Evolutionary conservation across 2,329 filamentous ascomycete species (phyloP).

Genomic region (Chaetomiaceae sp.): DNA sequence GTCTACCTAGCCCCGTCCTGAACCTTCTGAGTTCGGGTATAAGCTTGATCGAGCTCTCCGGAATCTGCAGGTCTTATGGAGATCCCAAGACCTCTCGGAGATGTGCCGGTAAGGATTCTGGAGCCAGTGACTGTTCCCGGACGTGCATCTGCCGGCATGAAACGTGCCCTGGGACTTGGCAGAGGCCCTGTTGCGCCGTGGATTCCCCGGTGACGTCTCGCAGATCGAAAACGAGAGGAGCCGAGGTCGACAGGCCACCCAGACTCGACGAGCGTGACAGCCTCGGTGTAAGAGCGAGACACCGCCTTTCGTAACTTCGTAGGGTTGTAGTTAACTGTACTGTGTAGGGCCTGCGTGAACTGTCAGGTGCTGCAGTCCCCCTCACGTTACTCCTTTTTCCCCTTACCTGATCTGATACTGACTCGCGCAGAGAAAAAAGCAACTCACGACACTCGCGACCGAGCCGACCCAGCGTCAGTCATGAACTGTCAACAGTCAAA

Average conservation of each 20-base stretch:
- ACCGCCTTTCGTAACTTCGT: too few relatives aligned
- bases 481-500: not conserved
- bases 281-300: conserved; percentile 8
- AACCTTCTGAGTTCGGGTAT: too few relatives aligned
- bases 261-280: not conserved
- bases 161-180: conserved; percentile 15
- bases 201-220: not conserved
- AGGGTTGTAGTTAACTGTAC: too few relatives aligned
- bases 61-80: too few relatives aligned
- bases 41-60: too few relatives aligned
- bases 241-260: not conserved
- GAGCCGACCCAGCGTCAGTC: too few relatives aligned
- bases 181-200: not conserved
- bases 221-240: not conserved
- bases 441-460: not conserved
- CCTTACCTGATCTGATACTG: not conserved
- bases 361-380: not conserved
- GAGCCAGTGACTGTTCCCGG: too few relatives aligned
- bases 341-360: too few relatives aligned
- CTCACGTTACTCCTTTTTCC: not conserved
- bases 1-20: too few relatives aligned
- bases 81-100: too few relatives aligned
- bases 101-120: too few relatives aligned
- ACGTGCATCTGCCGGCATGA: conserved; percentile 17
- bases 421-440: not conserved